Base-by-base conservation (phyloP, 345 rosid genomes). In the Eutrema heterophyllum region DNA sequence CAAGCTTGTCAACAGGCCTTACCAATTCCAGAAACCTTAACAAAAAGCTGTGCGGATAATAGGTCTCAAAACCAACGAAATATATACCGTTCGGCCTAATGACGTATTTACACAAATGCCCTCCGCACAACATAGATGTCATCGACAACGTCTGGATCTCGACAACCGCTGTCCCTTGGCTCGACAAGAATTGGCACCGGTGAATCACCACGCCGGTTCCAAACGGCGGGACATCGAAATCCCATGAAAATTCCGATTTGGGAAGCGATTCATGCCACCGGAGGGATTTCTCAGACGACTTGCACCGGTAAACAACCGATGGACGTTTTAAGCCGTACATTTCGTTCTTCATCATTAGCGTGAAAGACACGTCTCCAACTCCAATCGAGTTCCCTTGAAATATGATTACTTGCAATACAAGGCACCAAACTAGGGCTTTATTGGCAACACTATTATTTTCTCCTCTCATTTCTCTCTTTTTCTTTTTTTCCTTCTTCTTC, bases 251-350 rank as follows among this genome's bases (percentile, higher is more conserved):
- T 7, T 63, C 74, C 30, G 66, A 15, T 9, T 63, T 35, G 10
- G 44, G 70, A 38, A 9, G 6, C 16, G 75, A 70, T 9, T 38
- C 5, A 52, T 76, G 80, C 75, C 80, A 76, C 38, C 67, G 59
- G 59, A 76, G 70, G 4, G 70, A 63, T 54, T 61, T 70, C 3
- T 14, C 38, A 45, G 66, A 48, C 15, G 80, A 54, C 54, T 39
- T 63, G 66, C 80, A 76, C 27, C 59, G 71, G 71, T 76, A 76
- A n/a, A 70, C 27, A 69, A 76, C 80, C 21, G 53, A 5, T 32
- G 75, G 75, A 63, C 75, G 71, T 63, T 63, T 30, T 36, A 76
- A 48, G 8, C 80, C 80, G 32, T 38, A 76, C 80, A 76, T 76
- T 64, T 76, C 79, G 66, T 76, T 76, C 16, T 46, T 69, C 26